Percentiles rank a stretch among this genome's conserved stretches.
These are phyloP conservation scores for Rhynchosporium agropyri DNA, from an alignment of 2,329 filamentous ascomycete species.

Conservation along the genomic window DNA sequence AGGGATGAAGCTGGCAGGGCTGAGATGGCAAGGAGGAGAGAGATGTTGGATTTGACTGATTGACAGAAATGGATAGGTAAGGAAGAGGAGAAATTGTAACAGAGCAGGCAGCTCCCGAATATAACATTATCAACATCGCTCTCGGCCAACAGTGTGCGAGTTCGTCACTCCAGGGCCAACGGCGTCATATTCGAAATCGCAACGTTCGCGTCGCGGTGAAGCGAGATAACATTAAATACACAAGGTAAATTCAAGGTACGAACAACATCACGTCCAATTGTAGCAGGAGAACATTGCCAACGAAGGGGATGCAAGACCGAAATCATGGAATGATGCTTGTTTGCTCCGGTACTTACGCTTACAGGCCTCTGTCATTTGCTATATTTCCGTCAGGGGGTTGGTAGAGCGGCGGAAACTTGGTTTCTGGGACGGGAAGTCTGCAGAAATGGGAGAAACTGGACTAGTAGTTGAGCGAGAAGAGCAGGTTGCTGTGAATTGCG, in stretches of 20 bases:
- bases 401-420: conserved; percentile 11
- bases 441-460: neutral
- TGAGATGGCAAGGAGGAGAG: neutral
- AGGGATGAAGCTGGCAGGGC: neutral
- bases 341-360: conserved; percentile 1
- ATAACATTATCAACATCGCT: conserved; percentile 3
- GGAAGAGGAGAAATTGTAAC: neutral
- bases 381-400: conserved; percentile 2
- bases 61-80: neutral
- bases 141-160: conserved; percentile 1
- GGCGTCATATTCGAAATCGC: conserved; percentile 3
- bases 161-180: neutral
- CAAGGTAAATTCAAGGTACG: conserved; percentile 15
- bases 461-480: neutral
- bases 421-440: conserved; percentile 5
- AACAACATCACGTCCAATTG: conserved; percentile 11
- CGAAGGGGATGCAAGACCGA: neutral
- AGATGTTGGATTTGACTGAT: neutral
- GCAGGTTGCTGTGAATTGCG: neutral
- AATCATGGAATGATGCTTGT: conserved; percentile 21
- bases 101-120: conserved; percentile 2
- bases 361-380: conserved; percentile 9
- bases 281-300: conserved; percentile 1
- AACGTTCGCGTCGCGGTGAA: neutral
- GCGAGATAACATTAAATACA: neutral